Base-by-base conservation (phyloP, 75 land plant genomes). In the Isoetes taiwanensis region DNA sequence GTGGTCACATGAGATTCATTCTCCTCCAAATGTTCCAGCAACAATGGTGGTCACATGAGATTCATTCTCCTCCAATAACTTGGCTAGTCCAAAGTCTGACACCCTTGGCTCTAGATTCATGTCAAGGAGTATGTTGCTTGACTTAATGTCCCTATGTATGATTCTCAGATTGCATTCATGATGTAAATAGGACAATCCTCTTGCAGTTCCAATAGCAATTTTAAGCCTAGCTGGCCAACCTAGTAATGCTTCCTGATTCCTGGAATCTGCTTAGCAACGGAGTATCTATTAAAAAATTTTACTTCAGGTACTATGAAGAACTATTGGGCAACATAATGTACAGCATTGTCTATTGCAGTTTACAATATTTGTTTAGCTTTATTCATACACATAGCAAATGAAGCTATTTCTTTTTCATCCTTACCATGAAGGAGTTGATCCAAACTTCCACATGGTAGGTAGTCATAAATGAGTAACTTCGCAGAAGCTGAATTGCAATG, bases 1-100 rank as follows among this genome's bases (percentile, higher is more conserved):
- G n/a, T n/a, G n/a, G n/a, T n/a, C n/a, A n/a, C n/a, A n/a, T n/a
- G n/a, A n/a, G n/a, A n/a, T n/a, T n/a, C n/a, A n/a, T n/a, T n/a
- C 23, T 19, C 50, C 50, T 46, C 50, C 50, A 46, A 46, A 46
- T 46, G 50, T 46, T n/a, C 50, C 50, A 4, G 50, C 50, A 46
- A 46, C 50, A 4, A 46, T 46, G 5, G 50, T 46, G 4, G 50
- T 46, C 6, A 46, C 50, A 6, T 46, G 50, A 23, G 6, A 46
- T 19, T 46, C 50, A n/a, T 19, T 46, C 50, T 46, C 50, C 50
- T 46, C 50, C 21, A 46, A 23, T 19, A 46, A 23, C 50, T n/a
- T 46, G 16, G 50, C 6, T n/a, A 46, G 6, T 4, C 50, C 50
- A 46, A 46, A 46, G 50, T 46, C 50, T 19, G 50, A 46, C 6